Evolutionary conservation across 1,284 basidiomycete genomes (phyloP), one percentile per base, ranked within the genome.

Genomic region (Melanopsichium pennsylvanicum): DNA sequence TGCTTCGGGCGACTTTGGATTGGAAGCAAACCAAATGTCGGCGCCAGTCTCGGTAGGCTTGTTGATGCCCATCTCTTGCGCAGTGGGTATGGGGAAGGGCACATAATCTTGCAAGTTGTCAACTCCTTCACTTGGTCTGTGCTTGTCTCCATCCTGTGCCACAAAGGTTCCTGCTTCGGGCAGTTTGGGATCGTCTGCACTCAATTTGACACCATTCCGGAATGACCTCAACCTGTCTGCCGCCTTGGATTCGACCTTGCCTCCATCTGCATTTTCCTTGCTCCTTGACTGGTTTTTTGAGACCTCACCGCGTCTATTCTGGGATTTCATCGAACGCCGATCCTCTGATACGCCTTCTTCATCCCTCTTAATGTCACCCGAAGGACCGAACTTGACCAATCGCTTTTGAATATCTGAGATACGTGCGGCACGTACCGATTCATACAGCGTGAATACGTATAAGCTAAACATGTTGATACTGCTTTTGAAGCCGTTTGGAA

Each of bases 1-100:
- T n/a, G n/a, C n/a, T n/a, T n/a, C n/a, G n/a, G n/a, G n/a, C n/a
- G n/a, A n/a, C n/a, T n/a, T n/a, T n/a, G n/a, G n/a, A n/a, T n/a
- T 41, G 27, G 2, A 15, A 18, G 18, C 16, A 13, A 22, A 27
- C 23, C n/a, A 27, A 41, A 11, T 8, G 15, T 16, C 11, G n/a
- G 26, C 23, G 34, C 27, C 49, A 12, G 36, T 45, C 41, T 58
- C 49, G 27, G 43, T 47, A 4, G 48, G 49, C 43, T 59, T 52
- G 29, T 52, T 59, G 33, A 59, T 43, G 8, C 43, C 55, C 55
- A 58, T 40, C 42, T 58, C 46, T n/a, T 57, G 31, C n/a, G 55
- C 40, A 2, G n/a, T 31, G 2, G 54, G 54, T 5, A 37, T 57
- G 7, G 54, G 54, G 40, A 57, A 49, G 4, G 54, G 54, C 16